Percentiles rank a stretch among this genome's conserved stretches.
phyloP scores from a whole-genome alignment of 1,139 yeast species.

The Diutina scorzettiae region DNA sequence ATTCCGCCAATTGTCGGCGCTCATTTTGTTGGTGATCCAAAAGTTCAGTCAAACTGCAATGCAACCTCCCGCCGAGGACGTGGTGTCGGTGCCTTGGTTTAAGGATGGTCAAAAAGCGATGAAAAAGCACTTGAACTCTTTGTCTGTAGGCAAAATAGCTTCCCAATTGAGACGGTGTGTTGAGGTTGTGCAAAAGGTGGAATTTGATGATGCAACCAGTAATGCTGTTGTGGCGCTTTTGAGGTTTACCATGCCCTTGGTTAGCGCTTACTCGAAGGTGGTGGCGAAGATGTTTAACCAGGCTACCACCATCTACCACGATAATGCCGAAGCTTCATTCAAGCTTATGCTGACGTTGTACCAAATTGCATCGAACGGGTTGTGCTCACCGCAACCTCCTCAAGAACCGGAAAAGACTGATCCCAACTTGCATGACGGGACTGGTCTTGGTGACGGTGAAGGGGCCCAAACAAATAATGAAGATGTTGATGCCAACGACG shows the following conservation, averaged over 20 bases:
- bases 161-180: constrained; percentile 14
- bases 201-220: constrained; percentile 25
- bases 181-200: constrained; percentile 15
- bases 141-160: constrained; percentile 24
- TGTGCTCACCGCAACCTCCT: constrained; percentile 85
- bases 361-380: constrained; percentile 69
- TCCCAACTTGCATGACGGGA: constrained; percentile 63
- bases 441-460: constrained; percentile 96
- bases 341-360: constrained; percentile 44
- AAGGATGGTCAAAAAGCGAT: constrained; percentile 34
- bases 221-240: constrained; percentile 31
- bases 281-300: constrained; percentile 28
- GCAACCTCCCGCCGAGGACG: constrained; percentile 14
- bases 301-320: constrained; percentile 33
- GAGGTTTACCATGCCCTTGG: constrained; percentile 44
- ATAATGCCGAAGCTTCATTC: constrained; percentile 50
- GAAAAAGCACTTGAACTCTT: background rate
- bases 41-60: constrained; percentile 27
- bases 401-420: constrained; percentile 42
- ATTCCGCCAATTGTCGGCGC: constrained; percentile 43
- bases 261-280: constrained; percentile 42
- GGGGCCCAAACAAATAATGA: constrained; percentile 75
- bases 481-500: constrained; percentile 83
- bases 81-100: constrained; percentile 37
- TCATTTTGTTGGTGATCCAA: constrained; percentile 61